phyloP scores from a whole-genome alignment of 352 stramenopile genomes.

The Elongisporangium undulatum region DNA sequence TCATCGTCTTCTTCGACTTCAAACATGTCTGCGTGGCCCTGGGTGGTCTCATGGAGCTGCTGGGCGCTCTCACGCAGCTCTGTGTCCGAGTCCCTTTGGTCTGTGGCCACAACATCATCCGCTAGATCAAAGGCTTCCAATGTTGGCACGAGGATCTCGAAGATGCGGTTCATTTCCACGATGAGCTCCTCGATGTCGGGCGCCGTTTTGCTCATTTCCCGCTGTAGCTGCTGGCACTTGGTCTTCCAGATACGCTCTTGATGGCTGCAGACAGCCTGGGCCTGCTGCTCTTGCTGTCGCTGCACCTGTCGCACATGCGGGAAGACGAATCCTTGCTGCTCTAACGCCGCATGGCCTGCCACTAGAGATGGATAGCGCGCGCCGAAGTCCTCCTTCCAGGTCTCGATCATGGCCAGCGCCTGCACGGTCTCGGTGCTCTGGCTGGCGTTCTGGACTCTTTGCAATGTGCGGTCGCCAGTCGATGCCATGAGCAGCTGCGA shows the following conservation, averaged over 20 bases:
- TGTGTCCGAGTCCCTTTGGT: neutral
- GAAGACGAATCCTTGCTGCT: conserved; percentile 51
- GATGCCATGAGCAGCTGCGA: conserved; percentile 37
- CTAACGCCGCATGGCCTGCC: conserved; percentile 39
- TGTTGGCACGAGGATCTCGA: conserved; percentile 71
- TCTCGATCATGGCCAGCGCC: conserved; percentile 52
- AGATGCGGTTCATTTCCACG: conserved; percentile 67
- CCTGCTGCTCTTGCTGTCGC: conserved; percentile 7
- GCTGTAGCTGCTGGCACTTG: conserved; percentile 23
- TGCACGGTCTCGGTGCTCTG: conserved; percentile 13
- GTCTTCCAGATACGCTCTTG: conserved; percentile 15
- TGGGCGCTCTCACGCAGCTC: neutral
- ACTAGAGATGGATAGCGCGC: conserved; percentile 47
- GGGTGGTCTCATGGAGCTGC: neutral
- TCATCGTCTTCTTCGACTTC: conserved; percentile 8
- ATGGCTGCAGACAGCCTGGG: conserved; percentile 9
- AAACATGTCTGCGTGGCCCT: neutral
- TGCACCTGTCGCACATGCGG: conserved; percentile 13
- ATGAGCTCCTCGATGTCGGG: conserved; percentile 67
- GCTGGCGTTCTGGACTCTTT: neutral
- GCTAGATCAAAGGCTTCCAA: conserved; percentile 53
- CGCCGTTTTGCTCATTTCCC: conserved; percentile 44
- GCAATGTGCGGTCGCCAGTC: conserved; percentile 24
- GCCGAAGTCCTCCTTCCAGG: conserved; percentile 60
- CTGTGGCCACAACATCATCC: conserved; percentile 1